A percentile compares a stretch with the other conserved stretches of the same genome.
Evolutionary conservation across 73 alveolate species (phyloP).

Genomic region (Loxodes magnus): DNA sequence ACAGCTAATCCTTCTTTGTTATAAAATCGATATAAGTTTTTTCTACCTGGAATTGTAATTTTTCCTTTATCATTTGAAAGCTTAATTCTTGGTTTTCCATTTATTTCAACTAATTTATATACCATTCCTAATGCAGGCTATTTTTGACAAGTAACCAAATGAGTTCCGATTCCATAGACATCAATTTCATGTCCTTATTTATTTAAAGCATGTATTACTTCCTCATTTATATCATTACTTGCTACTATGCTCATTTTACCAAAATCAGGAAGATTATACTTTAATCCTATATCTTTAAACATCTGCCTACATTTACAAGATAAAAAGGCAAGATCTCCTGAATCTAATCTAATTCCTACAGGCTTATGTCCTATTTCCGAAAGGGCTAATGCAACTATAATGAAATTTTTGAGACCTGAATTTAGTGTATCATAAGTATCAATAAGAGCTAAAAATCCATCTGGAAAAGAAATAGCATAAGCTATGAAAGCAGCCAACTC

Average conservation of each 20-base stretch:
- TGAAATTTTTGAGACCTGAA: constrained; percentile 58
- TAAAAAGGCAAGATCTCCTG: constrained; percentile 73
- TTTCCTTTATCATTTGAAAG: constrained; percentile 59
- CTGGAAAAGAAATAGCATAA: constrained; percentile 39
- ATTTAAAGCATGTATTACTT: constrained; percentile 22
- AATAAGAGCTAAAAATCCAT: constrained; percentile 38
- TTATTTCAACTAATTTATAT: constrained; percentile 69
- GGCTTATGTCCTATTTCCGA: constrained; percentile 45
- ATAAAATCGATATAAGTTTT: constrained; percentile 34
- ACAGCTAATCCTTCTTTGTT: constrained; percentile 16
- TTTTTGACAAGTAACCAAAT: constrained; percentile 82
- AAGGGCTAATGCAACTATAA: constrained; percentile 55
- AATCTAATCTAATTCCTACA: constrained; percentile 70
- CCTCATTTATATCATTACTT: constrained; percentile 78
- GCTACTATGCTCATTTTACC: constrained; percentile 50
- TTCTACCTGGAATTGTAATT: constrained; percentile 44
- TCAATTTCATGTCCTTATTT: constrained; percentile 64
- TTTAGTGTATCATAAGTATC: constrained; percentile 59
- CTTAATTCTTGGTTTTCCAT: constrained; percentile 56
- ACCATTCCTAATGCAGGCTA: constrained; percentile 92
- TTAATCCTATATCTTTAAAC: constrained; percentile 18
- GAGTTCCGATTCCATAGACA: constrained; percentile 83
- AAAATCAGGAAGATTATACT: constrained; percentile 19
- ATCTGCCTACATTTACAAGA: constrained; percentile 28
- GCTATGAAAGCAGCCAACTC: constrained; percentile 23